Conservation (phyloP, 495 filamentous ascomycete genomes). For the Xeromyces bisporus region DNA sequence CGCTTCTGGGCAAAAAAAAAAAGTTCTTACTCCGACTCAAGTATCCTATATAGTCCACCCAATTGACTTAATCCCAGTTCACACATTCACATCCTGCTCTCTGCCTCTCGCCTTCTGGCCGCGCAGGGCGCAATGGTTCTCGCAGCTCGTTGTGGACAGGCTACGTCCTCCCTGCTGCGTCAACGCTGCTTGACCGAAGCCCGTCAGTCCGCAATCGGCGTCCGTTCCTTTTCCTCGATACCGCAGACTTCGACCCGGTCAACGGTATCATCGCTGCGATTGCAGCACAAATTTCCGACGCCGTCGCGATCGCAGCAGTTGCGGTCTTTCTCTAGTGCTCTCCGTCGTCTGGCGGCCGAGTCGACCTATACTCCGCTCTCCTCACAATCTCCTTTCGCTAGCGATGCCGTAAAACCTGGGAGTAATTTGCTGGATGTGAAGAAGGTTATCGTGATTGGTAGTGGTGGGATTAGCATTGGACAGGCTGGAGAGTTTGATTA, state of each 20-base stretch:
- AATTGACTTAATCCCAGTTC: not conserved
- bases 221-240: slow-evolving; percentile 28
- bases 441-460: slow-evolving; percentile 87
- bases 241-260: slow-evolving; percentile 20
- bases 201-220: slow-evolving; percentile 21
- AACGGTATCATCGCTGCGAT: slow-evolving; percentile 19
- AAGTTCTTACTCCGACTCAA: too few species aligned
- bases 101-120: slow-evolving; percentile 4
- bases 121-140: slow-evolving; percentile 32
- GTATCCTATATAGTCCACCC: too few species aligned
- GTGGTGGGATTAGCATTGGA: slow-evolving; percentile 91
- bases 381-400: slow-evolving; percentile 74
- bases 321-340: slow-evolving; percentile 27
- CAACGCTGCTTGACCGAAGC: slow-evolving; percentile 29
- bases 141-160: slow-evolving; percentile 34
- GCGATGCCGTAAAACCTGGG: slow-evolving; percentile 60
- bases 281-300: slow-evolving; percentile 23
- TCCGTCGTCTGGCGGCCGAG: slow-evolving; percentile 21
- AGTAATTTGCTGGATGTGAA: slow-evolving; percentile 74
- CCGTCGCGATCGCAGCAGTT: slow-evolving; percentile 27
- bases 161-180: slow-evolving; percentile 26
- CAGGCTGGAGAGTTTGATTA: slow-evolving; percentile 98
- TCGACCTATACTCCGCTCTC: slow-evolving; percentile 61
- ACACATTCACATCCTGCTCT: not conserved
- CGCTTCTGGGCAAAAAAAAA: too few species aligned